A percentile compares a stretch with the other conserved stretches of the same genome.
These are phyloP conservation scores for Rhizopus arrhizus DNA, from an alignment of 371 early-diverging fungal genomes.

Conservation along the genomic window DNA sequence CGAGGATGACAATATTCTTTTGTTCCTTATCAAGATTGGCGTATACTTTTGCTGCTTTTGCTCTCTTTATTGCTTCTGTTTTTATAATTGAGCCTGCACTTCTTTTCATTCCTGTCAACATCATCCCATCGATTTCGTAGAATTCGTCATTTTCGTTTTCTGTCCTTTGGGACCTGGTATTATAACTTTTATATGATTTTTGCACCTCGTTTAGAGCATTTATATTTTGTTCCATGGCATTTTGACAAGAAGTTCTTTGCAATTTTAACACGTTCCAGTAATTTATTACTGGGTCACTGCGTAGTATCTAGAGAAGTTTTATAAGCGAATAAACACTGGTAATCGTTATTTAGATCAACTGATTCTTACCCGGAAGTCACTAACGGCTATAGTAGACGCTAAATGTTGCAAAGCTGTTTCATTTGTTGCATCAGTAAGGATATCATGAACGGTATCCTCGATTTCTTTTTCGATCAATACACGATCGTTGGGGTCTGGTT, in stretches of 20 bases:
- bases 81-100: slow-evolving; percentile 11
- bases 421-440: slow-evolving; percentile 5
- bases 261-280: slow-evolving; percentile 7
- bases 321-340: slow-evolving; percentile 3
- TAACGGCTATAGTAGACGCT: slow-evolving; percentile 7
- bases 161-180: slow-evolving; percentile 1
- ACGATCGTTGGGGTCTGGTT: slow-evolving; percentile 6
- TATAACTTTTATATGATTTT: slow-evolving; percentile 2
- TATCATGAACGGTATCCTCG: slow-evolving; percentile 1
- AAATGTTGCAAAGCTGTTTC: slow-evolving; percentile 6
- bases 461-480: slow-evolving; percentile 3
- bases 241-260: slow-evolving; percentile 1
- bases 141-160: slow-evolving; percentile 1
- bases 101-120: slow-evolving; percentile 9
- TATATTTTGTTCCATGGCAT: slow-evolving; percentile 9
- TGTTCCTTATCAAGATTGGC: slow-evolving; percentile 5
- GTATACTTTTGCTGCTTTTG: slow-evolving; percentile 5
- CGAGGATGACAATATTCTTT: slow-evolving; percentile 7
- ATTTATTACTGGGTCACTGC: slow-evolving; percentile 7
- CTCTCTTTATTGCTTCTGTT: slow-evolving; percentile 2
- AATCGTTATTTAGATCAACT: slow-evolving; percentile 6
- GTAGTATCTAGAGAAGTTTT: slow-evolving; percentile 9
- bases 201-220: slow-evolving; percentile 4
- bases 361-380: slow-evolving; percentile 4
- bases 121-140: slow-evolving; percentile 6